These are phyloP conservation scores for Metschnikowia rubicola DNA, from an alignment of 805 yeast species.

Conservation along the genomic window DNA sequence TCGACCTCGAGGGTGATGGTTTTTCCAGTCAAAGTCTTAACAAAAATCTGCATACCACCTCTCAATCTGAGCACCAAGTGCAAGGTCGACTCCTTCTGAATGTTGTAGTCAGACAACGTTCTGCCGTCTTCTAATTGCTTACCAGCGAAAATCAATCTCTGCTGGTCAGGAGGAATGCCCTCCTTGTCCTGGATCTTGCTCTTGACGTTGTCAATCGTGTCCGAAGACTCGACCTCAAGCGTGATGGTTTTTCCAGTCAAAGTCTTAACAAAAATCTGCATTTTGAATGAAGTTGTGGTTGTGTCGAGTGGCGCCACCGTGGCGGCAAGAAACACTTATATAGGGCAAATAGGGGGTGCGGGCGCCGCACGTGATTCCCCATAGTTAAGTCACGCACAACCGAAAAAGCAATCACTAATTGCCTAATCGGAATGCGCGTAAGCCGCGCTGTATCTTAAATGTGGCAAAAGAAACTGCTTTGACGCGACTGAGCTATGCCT, in stretches of 20 bases:
- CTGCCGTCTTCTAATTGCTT: constrained; percentile 96
- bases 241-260: constrained; percentile 68
- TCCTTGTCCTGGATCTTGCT: constrained; percentile 96
- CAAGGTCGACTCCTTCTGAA: constrained; percentile 94
- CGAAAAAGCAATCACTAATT: constrained; percentile 15
- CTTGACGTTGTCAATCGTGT: constrained; percentile 91
- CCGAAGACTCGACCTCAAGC: constrained; percentile 95
- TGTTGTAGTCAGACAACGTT: constrained; percentile 96
- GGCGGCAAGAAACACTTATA: constrained; percentile 20
- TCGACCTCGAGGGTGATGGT: constrained; percentile 90
- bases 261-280: constrained; percentile 55
- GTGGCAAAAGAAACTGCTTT: background rate
- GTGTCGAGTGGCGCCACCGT: constrained; percentile 1
- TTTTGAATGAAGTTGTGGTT: constrained; percentile 10
- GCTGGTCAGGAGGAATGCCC: constrained; percentile 98
- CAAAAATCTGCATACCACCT: constrained; percentile 69
- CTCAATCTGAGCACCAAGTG: constrained; percentile 96
- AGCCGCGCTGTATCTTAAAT: constrained; percentile 5
- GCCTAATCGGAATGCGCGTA: constrained; percentile 4
- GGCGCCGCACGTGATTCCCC: constrained; percentile 15
- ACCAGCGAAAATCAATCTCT: constrained; percentile 96
- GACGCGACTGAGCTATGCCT: no score
- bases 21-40: constrained; percentile 58
- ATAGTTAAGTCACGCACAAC: constrained; percentile 17
- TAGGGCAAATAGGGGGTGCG: constrained; percentile 18